A percentile compares a stretch with the other conserved stretches of the same genome.
Evolutionary conservation across 176 grass and related monocot genomes (phyloP).

Genomic region (Lolium perenne): DNA sequence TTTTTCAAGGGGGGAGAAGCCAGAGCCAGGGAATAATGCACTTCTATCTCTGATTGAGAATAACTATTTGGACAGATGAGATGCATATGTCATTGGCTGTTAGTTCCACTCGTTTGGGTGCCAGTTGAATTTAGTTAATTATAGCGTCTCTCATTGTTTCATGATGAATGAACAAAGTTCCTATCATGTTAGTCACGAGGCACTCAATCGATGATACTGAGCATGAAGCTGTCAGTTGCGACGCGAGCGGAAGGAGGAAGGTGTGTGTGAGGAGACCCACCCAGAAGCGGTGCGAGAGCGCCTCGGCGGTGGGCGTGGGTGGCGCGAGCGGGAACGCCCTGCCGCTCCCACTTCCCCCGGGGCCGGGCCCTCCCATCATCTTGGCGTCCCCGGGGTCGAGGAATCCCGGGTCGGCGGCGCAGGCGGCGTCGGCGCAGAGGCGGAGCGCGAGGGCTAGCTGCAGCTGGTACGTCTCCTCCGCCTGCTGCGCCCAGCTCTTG

Average conservation of each 20-base stretch:
- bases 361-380: neutral
- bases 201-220: neutral
- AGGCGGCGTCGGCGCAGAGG: slow-evolving; percentile 80
- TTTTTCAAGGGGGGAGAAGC: neutral
- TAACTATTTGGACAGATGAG: too few species aligned
- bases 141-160: too few species aligned
- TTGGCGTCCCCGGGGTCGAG: slow-evolving; percentile 56
- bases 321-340: slow-evolving; percentile 53
- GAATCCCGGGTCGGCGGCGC: slow-evolving; percentile 75
- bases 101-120: too few species aligned
- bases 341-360: slow-evolving; percentile 18
- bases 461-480: slow-evolving; percentile 96
- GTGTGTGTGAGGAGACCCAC: neutral
- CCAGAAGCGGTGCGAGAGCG: slow-evolving; percentile 93
- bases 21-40: too few species aligned
- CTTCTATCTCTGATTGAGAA: too few species aligned
- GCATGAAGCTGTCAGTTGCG: too few species aligned
- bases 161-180: too few species aligned
- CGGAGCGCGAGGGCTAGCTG: slow-evolving; percentile 91
- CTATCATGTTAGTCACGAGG: too few species aligned
- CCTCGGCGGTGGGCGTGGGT: slow-evolving; percentile 49
- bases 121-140: too few species aligned
- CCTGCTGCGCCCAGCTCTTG: slow-evolving; percentile 99
- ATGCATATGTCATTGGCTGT: too few species aligned
- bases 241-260: neutral